phyloP scores from a whole-genome alignment of 441 rosid genomes.

The Biscutella laevigata region DNA sequence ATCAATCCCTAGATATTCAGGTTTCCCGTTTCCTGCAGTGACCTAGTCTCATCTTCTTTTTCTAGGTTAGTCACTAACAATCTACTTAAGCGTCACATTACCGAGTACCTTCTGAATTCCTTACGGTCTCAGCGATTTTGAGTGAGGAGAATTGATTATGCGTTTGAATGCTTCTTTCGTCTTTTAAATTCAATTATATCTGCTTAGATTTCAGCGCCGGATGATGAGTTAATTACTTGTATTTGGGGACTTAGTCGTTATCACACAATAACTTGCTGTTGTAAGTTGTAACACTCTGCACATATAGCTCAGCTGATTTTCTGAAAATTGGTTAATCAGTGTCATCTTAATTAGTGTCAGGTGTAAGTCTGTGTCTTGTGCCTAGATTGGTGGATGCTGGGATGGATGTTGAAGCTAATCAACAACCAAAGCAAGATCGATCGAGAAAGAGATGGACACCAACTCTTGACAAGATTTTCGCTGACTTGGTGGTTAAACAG shows the following conservation, averaged over 20 bases:
- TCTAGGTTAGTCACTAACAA: slow-evolving; percentile 3
- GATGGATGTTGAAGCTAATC: slow-evolving; percentile 50
- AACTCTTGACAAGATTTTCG: slow-evolving; percentile 54
- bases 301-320: no score
- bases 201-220: background rate
- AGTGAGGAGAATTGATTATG: background rate
- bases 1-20: slow-evolving; percentile 1
- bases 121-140: background rate
- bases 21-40: background rate
- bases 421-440: slow-evolving; percentile 53
- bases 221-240: background rate
- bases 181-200: background rate
- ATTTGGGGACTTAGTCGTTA: background rate
- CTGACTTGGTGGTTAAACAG: slow-evolving; percentile 70
- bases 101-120: no score
- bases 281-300: no score
- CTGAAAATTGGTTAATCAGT: no score
- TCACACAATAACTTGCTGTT: background rate
- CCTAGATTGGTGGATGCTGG: slow-evolving; percentile 9
- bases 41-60: background rate
- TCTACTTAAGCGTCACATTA: background rate
- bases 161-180: background rate
- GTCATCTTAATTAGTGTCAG: background rate
- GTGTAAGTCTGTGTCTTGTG: background rate
- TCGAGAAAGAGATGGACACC: slow-evolving; percentile 69